Percentiles rank a stretch among this genome's conserved stretches.
Conservation (phyloP, 2,329 filamentous ascomycete species). For the Ascochyta rabiei region DNA sequence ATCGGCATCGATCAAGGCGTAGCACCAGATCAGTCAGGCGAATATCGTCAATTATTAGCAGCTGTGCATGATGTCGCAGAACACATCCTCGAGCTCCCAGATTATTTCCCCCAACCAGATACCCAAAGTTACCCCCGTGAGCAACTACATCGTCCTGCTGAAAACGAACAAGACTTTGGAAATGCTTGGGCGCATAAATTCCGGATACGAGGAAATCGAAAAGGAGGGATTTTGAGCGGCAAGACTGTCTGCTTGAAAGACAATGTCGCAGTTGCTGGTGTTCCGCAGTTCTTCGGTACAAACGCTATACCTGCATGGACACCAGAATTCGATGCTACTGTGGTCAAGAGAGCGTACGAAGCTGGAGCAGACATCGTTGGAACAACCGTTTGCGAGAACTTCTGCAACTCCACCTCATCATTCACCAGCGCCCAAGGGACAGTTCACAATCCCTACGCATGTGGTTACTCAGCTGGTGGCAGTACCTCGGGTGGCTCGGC, state of each 20-base stretch:
- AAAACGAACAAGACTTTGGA: constrained; percentile 46
- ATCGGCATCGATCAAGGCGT: constrained; percentile 37
- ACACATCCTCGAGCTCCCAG: constrained; percentile 51
- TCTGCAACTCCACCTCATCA: constrained; percentile 57
- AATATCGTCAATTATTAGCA: constrained; percentile 57
- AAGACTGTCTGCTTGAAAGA: constrained; percentile 62
- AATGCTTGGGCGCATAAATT: constrained; percentile 61
- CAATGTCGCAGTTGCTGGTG: constrained; percentile 60
- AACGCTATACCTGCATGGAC: constrained; percentile 57
- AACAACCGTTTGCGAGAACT: constrained; percentile 61
- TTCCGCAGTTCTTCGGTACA: constrained; percentile 61
- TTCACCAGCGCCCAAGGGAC: constrained; percentile 53
- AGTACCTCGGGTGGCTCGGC: constrained; percentile 53
- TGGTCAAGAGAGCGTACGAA: constrained; percentile 58
- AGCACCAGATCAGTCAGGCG: constrained; percentile 48
- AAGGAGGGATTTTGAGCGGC: constrained; percentile 27
- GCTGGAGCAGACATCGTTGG: constrained; percentile 59
- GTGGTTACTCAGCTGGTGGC: constrained; percentile 57
- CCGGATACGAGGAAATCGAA: constrained; percentile 48
- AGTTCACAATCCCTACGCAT: constrained; percentile 51
- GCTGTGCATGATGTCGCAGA: constrained; percentile 60
- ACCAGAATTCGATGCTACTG: constrained; percentile 59
- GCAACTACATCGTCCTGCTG: constrained; percentile 50
- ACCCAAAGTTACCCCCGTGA: constrained; percentile 54
- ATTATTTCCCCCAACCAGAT: constrained; percentile 55